These are phyloP conservation scores for Huntiella savannae DNA, from an alignment of 2,329 filamentous ascomycete genomes.

Conservation along the genomic window DNA sequence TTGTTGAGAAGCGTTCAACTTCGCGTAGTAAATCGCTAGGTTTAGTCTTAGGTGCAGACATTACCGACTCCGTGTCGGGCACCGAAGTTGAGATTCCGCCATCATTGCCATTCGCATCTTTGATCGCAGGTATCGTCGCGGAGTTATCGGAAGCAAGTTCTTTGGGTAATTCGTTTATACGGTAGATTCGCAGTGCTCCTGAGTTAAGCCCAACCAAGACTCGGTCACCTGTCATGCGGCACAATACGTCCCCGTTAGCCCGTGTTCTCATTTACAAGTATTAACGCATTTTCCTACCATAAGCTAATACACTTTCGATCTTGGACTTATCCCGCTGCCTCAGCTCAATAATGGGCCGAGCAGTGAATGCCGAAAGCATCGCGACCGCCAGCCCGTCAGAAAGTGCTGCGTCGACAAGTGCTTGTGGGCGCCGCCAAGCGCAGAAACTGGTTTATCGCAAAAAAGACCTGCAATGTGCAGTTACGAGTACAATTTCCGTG, in stretches of 20 bases:
- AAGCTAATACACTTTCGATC: conserved; percentile 87
- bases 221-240: conserved; percentile 46
- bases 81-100: conserved; percentile 1
- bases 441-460: too few relatives aligned
- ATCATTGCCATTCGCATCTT: background rate
- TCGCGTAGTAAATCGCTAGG: conserved; percentile 76
- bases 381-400: conserved; percentile 25
- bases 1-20: conserved; percentile 80
- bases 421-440: too few relatives aligned
- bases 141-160: conserved; percentile 14
- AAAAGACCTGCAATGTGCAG: too few relatives aligned
- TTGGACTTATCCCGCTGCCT: conserved; percentile 87
- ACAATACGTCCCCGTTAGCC: too few relatives aligned
- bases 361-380: conserved; percentile 96
- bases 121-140: background rate
- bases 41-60: conserved; percentile 18
- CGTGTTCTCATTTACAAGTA: too few relatives aligned
- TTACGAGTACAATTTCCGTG: too few relatives aligned
- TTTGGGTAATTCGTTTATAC: conserved; percentile 49
- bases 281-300: conserved; percentile 35
- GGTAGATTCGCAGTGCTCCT: conserved; percentile 74
- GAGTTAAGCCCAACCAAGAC: conserved; percentile 83
- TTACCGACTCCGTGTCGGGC: background rate
- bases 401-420: too few relatives aligned
- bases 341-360: conserved; percentile 91